Base-by-base conservation (phyloP, 2,329 filamentous ascomycete genomes). In the Ilyonectria robusta region DNA sequence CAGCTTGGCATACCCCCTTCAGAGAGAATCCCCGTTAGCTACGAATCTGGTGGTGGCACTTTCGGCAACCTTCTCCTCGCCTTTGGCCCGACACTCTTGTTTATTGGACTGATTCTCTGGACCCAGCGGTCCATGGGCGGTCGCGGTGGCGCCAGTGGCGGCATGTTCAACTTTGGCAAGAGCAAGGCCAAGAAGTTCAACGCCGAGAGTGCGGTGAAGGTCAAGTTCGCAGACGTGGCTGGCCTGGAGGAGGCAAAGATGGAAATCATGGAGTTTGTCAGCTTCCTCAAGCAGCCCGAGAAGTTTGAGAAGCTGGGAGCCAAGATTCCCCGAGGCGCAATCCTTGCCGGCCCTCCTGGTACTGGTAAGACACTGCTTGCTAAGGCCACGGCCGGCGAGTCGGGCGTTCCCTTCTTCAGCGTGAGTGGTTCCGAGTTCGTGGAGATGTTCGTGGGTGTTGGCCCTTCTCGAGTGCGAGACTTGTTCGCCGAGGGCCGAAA, bases 391-490 rank as follows among this genome's bases (percentile, higher is more conserved):
- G 96, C 96, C 57, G 96, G 96, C 79, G 96, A 99, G 84, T 98
- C 96, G 29, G 92, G 93, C 48, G 96, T 99, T 35, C 96, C 96
- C 0, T 99, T 99, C 87, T 99, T 95, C 88, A 97, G 94, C 77
- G 96, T 99, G 75, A 98, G 94, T 81, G 96, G 96, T 79, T 99
- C 96, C 55, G 96, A 99, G 80, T 99, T 99, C 78, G 95, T 99
- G 35, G 96, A 99, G 84, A 99, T 99, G 95, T 99, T 99, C 79
- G 96, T 99, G 58, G 96, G 96, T 89, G 96, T 99, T 67, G 96
- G 96, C 81, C 94, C 96, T 21, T 98, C 95, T 33, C 90, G 96
- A 82, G 96, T 99, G 57, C 91, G 96, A 75, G 96, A 99, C 81
- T 85, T 99, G 59, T 99, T 99, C 77, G 91, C 94, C 64, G 97